phyloP scores from a whole-genome alignment of 257 asterid genomes.

The Cordia subcordata region DNA sequence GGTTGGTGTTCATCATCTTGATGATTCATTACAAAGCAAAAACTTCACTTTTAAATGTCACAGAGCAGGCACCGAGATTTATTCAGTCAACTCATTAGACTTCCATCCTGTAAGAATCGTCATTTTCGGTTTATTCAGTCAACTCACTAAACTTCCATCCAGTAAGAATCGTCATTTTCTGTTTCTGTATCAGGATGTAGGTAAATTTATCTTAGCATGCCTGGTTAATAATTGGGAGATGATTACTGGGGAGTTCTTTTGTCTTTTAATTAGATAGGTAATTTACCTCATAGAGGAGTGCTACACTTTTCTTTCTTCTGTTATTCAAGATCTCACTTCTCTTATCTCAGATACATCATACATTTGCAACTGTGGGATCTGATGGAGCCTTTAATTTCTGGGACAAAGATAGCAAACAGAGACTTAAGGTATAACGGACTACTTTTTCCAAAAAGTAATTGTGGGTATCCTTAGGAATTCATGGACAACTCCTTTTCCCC shows the following conservation, averaged over 20 bases:
- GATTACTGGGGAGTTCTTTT: too few relatives aligned
- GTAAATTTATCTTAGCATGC: too few relatives aligned
- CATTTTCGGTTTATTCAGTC: slow-evolving; percentile 42
- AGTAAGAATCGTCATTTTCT: slow-evolving; percentile 43
- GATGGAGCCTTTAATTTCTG: slow-evolving; percentile 94
- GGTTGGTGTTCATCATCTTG: slow-evolving; percentile 95
- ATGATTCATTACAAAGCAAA: slow-evolving; percentile 69
- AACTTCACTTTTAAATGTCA: slow-evolving; percentile 99
- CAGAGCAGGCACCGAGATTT: slow-evolving; percentile 81
- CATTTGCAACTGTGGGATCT: slow-evolving; percentile 94
- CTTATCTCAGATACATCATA: slow-evolving; percentile 63
- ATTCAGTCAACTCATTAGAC: slow-evolving; percentile 84
- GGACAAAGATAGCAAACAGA: slow-evolving; percentile 98
- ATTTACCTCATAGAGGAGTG: neutral
- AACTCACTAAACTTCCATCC: slow-evolving; percentile 92
- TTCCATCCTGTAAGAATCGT: slow-evolving; percentile 87
- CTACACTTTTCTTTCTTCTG: neutral
- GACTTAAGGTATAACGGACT: slow-evolving; percentile 63
- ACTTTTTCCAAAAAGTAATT: neutral
- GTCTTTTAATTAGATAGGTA: too few relatives aligned
- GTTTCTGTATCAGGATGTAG: neutral
- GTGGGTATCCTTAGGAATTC: neutral
- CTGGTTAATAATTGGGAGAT: too few relatives aligned
- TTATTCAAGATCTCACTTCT: slow-evolving; percentile 4
- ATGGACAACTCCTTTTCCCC: too few relatives aligned